Base-by-base conservation (phyloP, 2,329 filamentous ascomycete genomes). In the Westerdykella ornata region DNA sequence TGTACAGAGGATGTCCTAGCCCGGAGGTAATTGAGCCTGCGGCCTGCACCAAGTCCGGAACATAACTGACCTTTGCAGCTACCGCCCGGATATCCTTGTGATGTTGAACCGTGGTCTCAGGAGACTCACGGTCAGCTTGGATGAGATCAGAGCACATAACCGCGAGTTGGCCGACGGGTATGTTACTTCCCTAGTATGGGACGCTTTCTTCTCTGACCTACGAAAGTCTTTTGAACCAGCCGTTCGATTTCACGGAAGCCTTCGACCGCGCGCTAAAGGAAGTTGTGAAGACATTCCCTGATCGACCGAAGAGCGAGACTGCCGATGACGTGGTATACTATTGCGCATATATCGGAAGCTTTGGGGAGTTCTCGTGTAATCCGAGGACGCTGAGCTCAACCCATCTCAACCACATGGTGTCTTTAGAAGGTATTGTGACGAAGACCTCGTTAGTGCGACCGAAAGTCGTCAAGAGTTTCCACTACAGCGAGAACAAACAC, bases 401-500 rank as follows among this genome's bases (percentile, higher is more conserved):
- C 31, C 86, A 94, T 57, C 77, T 98, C 42, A 98, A 98, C 67
- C 83, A 86, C 60, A 96, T 98, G 89, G 86, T 98, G 12, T 95
- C 89, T 3, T 76, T 98, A 38, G 92, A 98, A 68, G 92, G 92
- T 35, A 98, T 98, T 57, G 92, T 98, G 32, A 98, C 92, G 28
- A 85, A 92, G 66, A 94, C 88, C 69, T 96, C 89, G 17, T 75
- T 98, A 15, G 94, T 98, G 48, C 80, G 94, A 42, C 92, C 92
- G 9, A 98, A 98, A 69, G 81, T 98, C n/a, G 83, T 97, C 47
- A 94, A 94, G 71, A 97, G 92, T 68, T 89, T 98, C 39, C 92
- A 98, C 66, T 97, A 89, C 70, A 94, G 88, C 57, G 89, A 96
- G 68, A 80, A 71, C 50, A 88, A 87, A 65, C 78, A 87, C 49